phyloP scores from a whole-genome alignment of 2,329 filamentous ascomycete species.

The Bretziella fagacearum region DNA sequence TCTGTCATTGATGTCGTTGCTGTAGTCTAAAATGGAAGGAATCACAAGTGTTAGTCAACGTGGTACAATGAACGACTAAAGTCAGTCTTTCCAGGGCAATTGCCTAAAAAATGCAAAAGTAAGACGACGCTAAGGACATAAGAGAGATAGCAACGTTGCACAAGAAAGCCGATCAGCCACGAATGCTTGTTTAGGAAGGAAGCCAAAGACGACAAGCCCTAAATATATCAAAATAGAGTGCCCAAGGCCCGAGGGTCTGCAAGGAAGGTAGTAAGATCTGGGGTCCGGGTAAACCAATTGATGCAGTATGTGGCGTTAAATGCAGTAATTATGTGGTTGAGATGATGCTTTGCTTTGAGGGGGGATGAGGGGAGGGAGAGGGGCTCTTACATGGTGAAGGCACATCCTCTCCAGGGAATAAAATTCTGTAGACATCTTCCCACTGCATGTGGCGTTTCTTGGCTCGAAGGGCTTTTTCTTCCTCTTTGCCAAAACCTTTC shows the following conservation, averaged over 20 bases:
- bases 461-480: constrained; percentile 9
- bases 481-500: constrained; percentile 8
- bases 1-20: constrained; percentile 3
- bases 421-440: constrained; percentile 11
- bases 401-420: constrained; percentile 10
- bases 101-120: too few relatives aligned
- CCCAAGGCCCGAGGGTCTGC: too few relatives aligned
- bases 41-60: background rate
- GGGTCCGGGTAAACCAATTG: too few relatives aligned
- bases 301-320: too few relatives aligned
- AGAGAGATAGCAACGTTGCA: background rate
- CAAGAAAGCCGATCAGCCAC: background rate
- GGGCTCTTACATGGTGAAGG: constrained; percentile 11
- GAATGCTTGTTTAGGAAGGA: constrained; percentile 1
- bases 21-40: constrained; percentile 6
- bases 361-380: background rate
- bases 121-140: too few relatives aligned
- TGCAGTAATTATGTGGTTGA: too few relatives aligned
- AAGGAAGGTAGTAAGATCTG: too few relatives aligned
- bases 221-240: too few relatives aligned
- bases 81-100: too few relatives aligned
- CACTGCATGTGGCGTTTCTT: constrained; percentile 13
- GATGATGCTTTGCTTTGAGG: background rate
- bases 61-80: too few relatives aligned
- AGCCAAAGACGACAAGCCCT: background rate